Evolutionary conservation across 148 eudicot genomes (phyloP), one percentile per base, ranked within the genome.

Genomic region (Persicaria tinctoria): DNA sequence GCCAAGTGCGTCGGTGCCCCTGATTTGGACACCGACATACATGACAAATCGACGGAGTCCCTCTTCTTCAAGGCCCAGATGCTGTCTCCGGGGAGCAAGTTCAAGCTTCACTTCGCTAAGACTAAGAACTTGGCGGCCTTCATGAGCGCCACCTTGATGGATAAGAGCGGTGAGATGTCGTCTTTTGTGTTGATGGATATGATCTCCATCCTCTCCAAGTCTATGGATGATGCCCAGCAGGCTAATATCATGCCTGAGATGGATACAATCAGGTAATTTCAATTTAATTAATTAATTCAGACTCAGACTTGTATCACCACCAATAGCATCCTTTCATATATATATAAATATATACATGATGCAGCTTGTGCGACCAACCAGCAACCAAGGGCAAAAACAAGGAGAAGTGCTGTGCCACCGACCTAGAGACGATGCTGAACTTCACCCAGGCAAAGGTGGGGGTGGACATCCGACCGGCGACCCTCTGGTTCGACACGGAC

Each of bases 311-410:
- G n/a, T n/a, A n/a, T n/a, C n/a, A n/a, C n/a, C n/a, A n/a, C n/a
- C n/a, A 20, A 0, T 7, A 49, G 51, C 51, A 49, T 49, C 10
- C 9, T 8, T 49, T 49, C 11, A 5, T 23, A 23, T 23, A 49
- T 49, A 7, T 23, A 49, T 49, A 7, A 49, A 49, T 6, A 8
- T 9, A 60, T 60, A n/a, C 38, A n/a, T 9, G 6, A 32, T 32
- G 71, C 71, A 68, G 72, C 10, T 4, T 46, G 1, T 68, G 72
- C 50, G 16, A 27, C 1, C 72, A 68, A 4, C 72, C 72, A 2
- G 47, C 72, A 0, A 68, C 50, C 49, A 68, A 68, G 72, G 72
- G 72, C 8, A 68, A 68, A 48, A 68, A 68, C 72, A 68, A 46
- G 50, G 50, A 68, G 20, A 68, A 68, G 72, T 14, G 17, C 3